phyloP scores from a whole-genome alignment of 345 rosid species.

The Euphorbia peplus region DNA sequence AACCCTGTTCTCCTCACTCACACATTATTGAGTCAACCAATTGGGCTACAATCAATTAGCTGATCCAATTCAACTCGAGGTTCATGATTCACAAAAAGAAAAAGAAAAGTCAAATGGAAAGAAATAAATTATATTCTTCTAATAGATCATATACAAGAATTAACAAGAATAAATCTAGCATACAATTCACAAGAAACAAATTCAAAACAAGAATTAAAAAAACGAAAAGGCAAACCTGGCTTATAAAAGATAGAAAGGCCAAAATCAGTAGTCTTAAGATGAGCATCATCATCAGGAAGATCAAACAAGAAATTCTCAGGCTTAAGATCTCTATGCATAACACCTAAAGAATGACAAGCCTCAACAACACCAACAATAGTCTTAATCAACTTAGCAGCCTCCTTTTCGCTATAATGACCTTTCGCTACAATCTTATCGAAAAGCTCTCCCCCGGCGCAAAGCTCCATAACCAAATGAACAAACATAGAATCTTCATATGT shows the following conservation, averaged over 20 bases:
- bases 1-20: too few species aligned
- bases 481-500: conserved; percentile 88
- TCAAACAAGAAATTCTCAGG: conserved; percentile 98
- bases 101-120: not conserved
- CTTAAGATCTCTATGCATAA: conserved; percentile 95
- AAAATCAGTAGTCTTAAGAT: conserved; percentile 86
- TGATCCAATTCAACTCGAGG: not conserved
- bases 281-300: conserved; percentile 61
- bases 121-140: not conserved
- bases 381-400: conserved; percentile 79
- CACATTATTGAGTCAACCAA: too few species aligned
- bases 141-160: too few species aligned
- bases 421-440: conserved; percentile 88
- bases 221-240: conserved; percentile 53
- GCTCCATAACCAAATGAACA: conserved; percentile 96
- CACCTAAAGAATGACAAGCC: conserved; percentile 94
- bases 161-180: not conserved
- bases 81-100: not conserved
- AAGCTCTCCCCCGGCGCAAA: conserved; percentile 94
- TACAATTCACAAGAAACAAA: not conserved
- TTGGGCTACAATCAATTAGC: too few species aligned
- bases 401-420: conserved; percentile 90
- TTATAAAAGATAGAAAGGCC: conserved; percentile 90
- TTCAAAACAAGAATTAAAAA: not conserved
- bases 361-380: conserved; percentile 88